Conservation (phyloP, 768 basidiomycete genomes). For the Chiua virens region DNA sequence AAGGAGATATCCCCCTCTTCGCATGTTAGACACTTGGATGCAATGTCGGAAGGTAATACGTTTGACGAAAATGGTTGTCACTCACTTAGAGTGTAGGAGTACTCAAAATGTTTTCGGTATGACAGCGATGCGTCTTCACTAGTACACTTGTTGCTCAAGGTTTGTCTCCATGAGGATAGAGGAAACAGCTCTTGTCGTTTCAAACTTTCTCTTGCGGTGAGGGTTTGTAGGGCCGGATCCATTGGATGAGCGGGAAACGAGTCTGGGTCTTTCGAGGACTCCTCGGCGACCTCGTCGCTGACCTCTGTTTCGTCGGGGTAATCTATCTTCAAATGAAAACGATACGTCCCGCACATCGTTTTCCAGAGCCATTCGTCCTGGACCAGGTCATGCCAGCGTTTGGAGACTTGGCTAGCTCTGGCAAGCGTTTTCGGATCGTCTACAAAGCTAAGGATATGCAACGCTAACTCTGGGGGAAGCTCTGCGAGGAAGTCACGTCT, state of each 20-base stretch:
- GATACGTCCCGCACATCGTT: conserved; percentile 61
- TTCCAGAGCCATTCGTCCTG: conserved; percentile 83
- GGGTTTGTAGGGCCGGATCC: conserved; percentile 42
- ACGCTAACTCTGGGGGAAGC: conserved; percentile 66
- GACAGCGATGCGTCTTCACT: conserved; percentile 36
- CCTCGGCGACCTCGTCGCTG: conserved; percentile 29
- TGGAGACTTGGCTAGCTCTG: conserved; percentile 67
- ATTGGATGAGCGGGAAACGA: conserved; percentile 35
- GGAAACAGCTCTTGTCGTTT: conserved; percentile 28
- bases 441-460: conserved; percentile 75
- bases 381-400: conserved; percentile 67
- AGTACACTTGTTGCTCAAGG: conserved; percentile 3
- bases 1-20: conserved; percentile 68
- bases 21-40: conserved; percentile 73
- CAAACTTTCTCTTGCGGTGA: conserved; percentile 32
- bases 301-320: conserved; percentile 22
- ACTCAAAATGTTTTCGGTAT: conserved; percentile 70
- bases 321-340: conserved; percentile 37
- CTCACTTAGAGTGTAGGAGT: conserved; percentile 71
- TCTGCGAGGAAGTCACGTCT: conserved; percentile 60
- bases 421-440: conserved; percentile 73
- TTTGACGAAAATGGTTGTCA: conserved; percentile 1
- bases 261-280: conserved; percentile 36
- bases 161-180: conserved; percentile 25
- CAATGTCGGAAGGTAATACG: neutral